Evolutionary conservation across 1,284 basidiomycete species (phyloP), one percentile per base, ranked within the genome.

Genomic region (Heliocybe sulcata): DNA sequence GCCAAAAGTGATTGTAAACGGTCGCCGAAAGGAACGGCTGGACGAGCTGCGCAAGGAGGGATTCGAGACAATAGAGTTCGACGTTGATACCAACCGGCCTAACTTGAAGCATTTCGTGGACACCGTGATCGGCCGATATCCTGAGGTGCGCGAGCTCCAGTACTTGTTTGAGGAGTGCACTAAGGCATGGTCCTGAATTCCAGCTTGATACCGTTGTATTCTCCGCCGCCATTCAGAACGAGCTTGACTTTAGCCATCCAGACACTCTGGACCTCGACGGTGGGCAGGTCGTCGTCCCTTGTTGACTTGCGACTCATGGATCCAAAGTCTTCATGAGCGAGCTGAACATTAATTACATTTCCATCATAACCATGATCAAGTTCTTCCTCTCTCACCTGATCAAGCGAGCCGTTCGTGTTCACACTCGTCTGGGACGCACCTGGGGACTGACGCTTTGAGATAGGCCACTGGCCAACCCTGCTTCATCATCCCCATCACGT

Each of bases 361-460:
- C 82, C 0, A 68, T 80, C 19, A 67, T 82, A 23, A 71, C 74
- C 45, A 62, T 80, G 53, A 78, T 79, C 54, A 71, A 73, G 3
- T 70, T 74, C 51, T 72, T 84, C 60, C 63, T 83, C 6, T 81
- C 83, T 1, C 83, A 85, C 62, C 72, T 87, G 61, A 61, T 80
- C 22, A 75, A 75, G 58, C 71, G 79, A 20, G 72, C 72, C 42
- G 81, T 83, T 59, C 54, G 75, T 63, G 14, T 16, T 12, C 29
- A 3, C 22, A 27, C 35, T 35, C 51, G 26, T 19, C 20, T 23
- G 11, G 22, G 31, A 22, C 8, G 25, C 33, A 33, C 22, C n/a
- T 33, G 56, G 42, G 35, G 8, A 42, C 10, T 12, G 10, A 53
- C 29, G 27, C 35, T 31, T 31, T 31, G 29, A 23, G 35, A 31